Base-by-base conservation (phyloP, 2,329 filamentous ascomycete genomes). In the Fusarium tanahbumbuense region DNA sequence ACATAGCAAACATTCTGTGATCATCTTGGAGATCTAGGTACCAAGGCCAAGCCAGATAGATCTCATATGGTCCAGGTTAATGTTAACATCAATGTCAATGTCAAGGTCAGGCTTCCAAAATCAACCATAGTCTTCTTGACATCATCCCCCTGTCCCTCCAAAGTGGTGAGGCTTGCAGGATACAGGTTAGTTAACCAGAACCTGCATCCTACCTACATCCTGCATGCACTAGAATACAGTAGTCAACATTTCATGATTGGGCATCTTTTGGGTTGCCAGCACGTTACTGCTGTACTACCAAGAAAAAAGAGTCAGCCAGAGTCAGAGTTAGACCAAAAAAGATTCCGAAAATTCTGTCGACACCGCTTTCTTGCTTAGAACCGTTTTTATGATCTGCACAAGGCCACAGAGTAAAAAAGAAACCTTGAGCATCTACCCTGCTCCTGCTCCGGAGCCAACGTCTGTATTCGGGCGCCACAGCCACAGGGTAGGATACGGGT, bases 321-420 rank as follows among this genome's bases (percentile, higher is more conserved):
- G 44, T 15, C 28, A 49, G 48, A 52, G 44, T 56, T 54, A 55
- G 37, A 47, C 30, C 15, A 60, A 44, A 71, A 68, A 57, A 71
- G 48, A 49, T 40, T 27, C 67, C 42, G 59, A 46, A 52, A 64
- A 48, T 47, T 58, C 34, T 55, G 23, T 65, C 41, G 73, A 73
- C 73, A 74, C 71, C 73, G 73, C 73, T 73, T 71, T 54, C 63
- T 64, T 47, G 41, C n/a, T 22, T 34, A 30, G 9, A 22, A 18
- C n/a, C n/a, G 23, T 27, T 48, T 73, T 59, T 55, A 62, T 64
- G 73, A 75, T 71, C 71, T 70, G 67, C 71, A 65, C 71, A 42
- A 28, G 34, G 34, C 34, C 34, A 37, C 18, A 37, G 16, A 34
- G 60, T 64, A 55, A 64, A 25, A 49, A 57, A 52, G 37, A 64